Percentiles rank a stretch among this genome's conserved stretches.
These are phyloP conservation scores for Sarcomyxa edulis DNA, from an alignment of 768 basidiomycete species.

Conservation along the genomic window DNA sequence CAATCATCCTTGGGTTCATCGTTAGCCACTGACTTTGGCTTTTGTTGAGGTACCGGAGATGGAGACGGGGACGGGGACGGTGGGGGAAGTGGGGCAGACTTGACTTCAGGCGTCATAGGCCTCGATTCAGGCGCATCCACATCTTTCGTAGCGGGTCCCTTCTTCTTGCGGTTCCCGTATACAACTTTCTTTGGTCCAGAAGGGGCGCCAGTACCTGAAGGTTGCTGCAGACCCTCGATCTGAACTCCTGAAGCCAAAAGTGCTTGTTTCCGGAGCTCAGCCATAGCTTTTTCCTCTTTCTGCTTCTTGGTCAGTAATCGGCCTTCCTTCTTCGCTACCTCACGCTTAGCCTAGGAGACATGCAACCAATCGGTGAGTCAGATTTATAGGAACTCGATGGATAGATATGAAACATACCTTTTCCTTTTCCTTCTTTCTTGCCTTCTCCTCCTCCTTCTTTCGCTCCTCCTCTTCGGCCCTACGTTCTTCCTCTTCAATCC, in stretches of 20 bases:
- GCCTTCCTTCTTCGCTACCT: slow-evolving; percentile 90
- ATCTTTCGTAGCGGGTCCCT: slow-evolving; percentile 45
- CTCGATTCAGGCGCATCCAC: slow-evolving; percentile 49
- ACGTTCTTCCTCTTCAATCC: slow-evolving; percentile 89
- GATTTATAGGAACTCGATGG: slow-evolving; percentile 3
- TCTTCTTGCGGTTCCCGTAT: slow-evolving; percentile 84
- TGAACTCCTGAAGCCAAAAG: slow-evolving; percentile 84
- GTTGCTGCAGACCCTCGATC: slow-evolving; percentile 82
- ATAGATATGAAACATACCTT: slow-evolving; percentile 43
- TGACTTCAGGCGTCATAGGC: slow-evolving; percentile 43
- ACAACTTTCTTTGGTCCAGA: slow-evolving; percentile 63
- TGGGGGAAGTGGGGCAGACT: slow-evolving; percentile 19
- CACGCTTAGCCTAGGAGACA: slow-evolving; percentile 71
- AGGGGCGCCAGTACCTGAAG: slow-evolving; percentile 31
- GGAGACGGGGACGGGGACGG: slow-evolving; percentile 16
- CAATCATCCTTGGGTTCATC: slow-evolving; percentile 42
- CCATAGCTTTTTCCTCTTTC: slow-evolving; percentile 87
- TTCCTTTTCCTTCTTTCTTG: slow-evolving; percentile 82
- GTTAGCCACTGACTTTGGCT: slow-evolving; percentile 25
- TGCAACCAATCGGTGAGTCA: slow-evolving; percentile 4
- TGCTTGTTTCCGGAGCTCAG: slow-evolving; percentile 87
- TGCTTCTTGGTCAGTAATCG: slow-evolving; percentile 95
- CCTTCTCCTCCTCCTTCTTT: slow-evolving; percentile 78
- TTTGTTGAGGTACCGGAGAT: slow-evolving; percentile 20
- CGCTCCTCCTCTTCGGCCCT: slow-evolving; percentile 70